A percentile compares a stretch with the other conserved stretches of the same genome.
phyloP scores from a whole-genome alignment of 2,329 filamentous ascomycete genomes.

The Fusarium sp. region DNA sequence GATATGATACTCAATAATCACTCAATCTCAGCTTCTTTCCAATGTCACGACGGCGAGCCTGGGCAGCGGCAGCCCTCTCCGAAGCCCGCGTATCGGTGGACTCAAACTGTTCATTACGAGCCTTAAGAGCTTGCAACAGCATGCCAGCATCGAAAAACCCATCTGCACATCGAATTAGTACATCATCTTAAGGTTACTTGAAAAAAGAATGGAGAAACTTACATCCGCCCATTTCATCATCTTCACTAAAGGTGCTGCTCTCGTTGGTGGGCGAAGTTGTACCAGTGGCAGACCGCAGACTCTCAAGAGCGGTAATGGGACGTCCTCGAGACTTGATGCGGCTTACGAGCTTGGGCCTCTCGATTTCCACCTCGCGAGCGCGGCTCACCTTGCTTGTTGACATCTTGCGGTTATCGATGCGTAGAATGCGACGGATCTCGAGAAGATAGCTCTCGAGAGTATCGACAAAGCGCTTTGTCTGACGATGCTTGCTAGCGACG shows the following conservation, averaged over 20 bases:
- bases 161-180: slow-evolving; percentile 68
- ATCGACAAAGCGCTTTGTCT: slow-evolving; percentile 91
- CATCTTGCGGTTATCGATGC: slow-evolving; percentile 70
- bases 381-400: slow-evolving; percentile 59
- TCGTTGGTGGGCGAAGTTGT: slow-evolving; percentile 75
- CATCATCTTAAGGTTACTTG: neutral
- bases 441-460: slow-evolving; percentile 90
- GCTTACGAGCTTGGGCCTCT: slow-evolving; percentile 54
- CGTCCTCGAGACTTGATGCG: slow-evolving; percentile 79
- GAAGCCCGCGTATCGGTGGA: slow-evolving; percentile 65
- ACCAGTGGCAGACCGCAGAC: slow-evolving; percentile 57
- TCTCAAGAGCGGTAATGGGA: slow-evolving; percentile 72
- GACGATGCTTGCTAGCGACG: slow-evolving; percentile 91
- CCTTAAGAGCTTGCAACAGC: slow-evolving; percentile 88
- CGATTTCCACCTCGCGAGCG: slow-evolving; percentile 65
- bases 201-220: slow-evolving; percentile 59
- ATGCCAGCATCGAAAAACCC: slow-evolving; percentile 98
- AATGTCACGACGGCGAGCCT: slow-evolving; percentile 73
- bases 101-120: slow-evolving; percentile 69
- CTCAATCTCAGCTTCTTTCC: slow-evolving; percentile 79
- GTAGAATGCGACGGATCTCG: slow-evolving; percentile 87
- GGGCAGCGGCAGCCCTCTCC: slow-evolving; percentile 71
- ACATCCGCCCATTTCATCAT: slow-evolving; percentile 94
- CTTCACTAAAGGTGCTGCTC: slow-evolving; percentile 79
- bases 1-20: slow-evolving; percentile 68